Base-by-base conservation (phyloP, 805 yeast genomes). In the Yamadazyma olivae region DNA sequence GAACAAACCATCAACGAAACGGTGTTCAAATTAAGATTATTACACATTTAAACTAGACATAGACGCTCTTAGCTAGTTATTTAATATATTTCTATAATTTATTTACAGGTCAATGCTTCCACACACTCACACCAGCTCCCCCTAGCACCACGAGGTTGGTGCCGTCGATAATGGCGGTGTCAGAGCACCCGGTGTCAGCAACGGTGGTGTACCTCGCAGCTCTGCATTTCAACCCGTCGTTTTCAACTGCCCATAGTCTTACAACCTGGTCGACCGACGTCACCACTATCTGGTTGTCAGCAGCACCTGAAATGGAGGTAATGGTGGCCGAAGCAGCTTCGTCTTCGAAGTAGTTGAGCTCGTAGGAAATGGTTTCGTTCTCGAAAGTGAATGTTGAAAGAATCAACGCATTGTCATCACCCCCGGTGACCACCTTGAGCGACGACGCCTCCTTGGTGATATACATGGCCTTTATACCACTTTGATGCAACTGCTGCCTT, bases 111-210 rank as follows among this genome's bases (percentile, higher is more conserved):
- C 21, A 33, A 17, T 16, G 17, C 6, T 38, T 36, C 75, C 77
- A 80, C 14, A 67, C 44, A 27, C 87, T 77, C n/a, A 85, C 47
- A 2, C 96, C 96, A 2, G 90, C 83, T 10, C 96, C 96, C 8
- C 91, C 96, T 23, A 86, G 60, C 2, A 82, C 53, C 1, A 70
- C 64, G 19, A 71, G 36, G 2, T 55, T 49, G 3, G 43, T 36
- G 1, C 58, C 62, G 8, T 55, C 53, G 4, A 47, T 43, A 1
- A 55, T 44, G 0, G 55, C 44, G 2, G 70, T 45, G 33, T 70
- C 86, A 19, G 79, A 58, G 30, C 88, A 79, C 0, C 96, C 97
- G 0, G 96, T 87, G 51, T 91, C 99, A 0, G 97, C 95, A 23
- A 89, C 77, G 0, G 95, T 81, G 1, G 96, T 86, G 56, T 83